These are phyloP conservation scores for Larix sibirica DNA, from an alignment of 83 land plant genomes.

Conservation along the genomic window DNA sequence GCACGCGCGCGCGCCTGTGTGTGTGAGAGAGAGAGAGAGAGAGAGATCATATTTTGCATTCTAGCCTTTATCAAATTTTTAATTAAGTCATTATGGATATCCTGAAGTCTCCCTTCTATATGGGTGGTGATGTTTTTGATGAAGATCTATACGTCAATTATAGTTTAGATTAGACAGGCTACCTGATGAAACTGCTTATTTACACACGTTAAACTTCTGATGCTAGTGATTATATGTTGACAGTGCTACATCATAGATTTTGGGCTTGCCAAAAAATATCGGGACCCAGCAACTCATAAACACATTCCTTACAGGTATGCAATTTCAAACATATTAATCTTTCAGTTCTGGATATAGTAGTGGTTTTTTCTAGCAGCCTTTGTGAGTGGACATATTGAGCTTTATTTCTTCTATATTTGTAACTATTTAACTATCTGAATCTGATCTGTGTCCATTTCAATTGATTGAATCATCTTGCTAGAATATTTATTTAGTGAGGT, in stretches of 20 bases:
- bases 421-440: not conserved
- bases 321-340: not conserved
- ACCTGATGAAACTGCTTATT: not conserved
- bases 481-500: not conserved
- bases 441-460: not conserved
- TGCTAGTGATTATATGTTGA: not conserved
- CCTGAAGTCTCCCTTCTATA: too few species aligned
- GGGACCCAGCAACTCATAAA: slow-evolving; percentile 70
- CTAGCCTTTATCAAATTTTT: too few species aligned
- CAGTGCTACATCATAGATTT: slow-evolving; percentile 74
- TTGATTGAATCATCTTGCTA: not conserved
- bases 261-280: slow-evolving; percentile 74
- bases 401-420: not conserved
- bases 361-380: not conserved
- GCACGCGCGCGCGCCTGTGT: too few species aligned
- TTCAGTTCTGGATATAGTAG: not conserved
- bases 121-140: too few species aligned
- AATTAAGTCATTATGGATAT: too few species aligned
- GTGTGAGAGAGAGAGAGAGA: too few species aligned
- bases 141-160: too few species aligned
- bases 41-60: too few species aligned
- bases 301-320: slow-evolving; percentile 74
- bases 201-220: not conserved
- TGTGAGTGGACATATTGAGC: not conserved
- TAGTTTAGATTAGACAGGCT: not conserved